Percentiles rank a stretch among this genome's conserved stretches.
phyloP scores from a whole-genome alignment of 1,284 basidiomycete genomes.

The Boletus smithii region DNA sequence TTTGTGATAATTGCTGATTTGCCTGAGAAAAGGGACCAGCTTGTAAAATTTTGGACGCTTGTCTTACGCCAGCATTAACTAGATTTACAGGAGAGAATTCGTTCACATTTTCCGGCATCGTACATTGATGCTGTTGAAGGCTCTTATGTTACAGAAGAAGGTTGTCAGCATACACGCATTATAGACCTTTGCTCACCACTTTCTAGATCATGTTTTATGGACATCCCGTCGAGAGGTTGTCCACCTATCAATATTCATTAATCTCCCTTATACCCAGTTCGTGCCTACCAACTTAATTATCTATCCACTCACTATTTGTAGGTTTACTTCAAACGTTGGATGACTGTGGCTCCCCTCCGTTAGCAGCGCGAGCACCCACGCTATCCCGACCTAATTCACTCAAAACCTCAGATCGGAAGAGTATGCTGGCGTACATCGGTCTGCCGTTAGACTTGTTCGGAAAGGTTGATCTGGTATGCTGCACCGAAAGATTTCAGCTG shows the following conservation, averaged over 20 bases:
- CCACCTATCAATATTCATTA: conserved; percentile 96
- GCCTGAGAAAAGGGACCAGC: conserved; percentile 64
- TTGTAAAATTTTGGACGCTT: conserved; percentile 46
- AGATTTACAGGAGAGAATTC: conserved; percentile 66
- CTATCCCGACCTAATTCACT: conserved; percentile 77
- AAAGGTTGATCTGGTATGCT: conserved; percentile 44
- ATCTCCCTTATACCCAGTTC: conserved; percentile 78
- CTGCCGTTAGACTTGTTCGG: conserved; percentile 87
- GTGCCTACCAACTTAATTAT: conserved; percentile 14
- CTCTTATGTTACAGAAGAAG: conserved; percentile 89
- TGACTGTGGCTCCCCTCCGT: conserved; percentile 87
- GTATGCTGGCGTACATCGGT: conserved; percentile 89
- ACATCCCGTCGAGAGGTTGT: conserved; percentile 93
- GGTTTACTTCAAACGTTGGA: conserved; percentile 86
- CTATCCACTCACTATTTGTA: conserved; percentile 19
- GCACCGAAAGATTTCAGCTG: not conserved
- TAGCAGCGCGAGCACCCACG: conserved; percentile 68
- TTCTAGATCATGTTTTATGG: conserved; percentile 92
- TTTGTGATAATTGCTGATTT: conserved; percentile 15
- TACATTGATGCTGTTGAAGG: conserved; percentile 91
- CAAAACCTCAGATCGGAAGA: conserved; percentile 86
- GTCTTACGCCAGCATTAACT: conserved; percentile 1
- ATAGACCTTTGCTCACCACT: conserved; percentile 4
- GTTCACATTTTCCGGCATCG: conserved; percentile 93
- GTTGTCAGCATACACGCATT: conserved; percentile 38